A percentile compares a stretch with the other conserved stretches of the same genome.
phyloP scores from a whole-genome alignment of 139 green algal genomes.

The Chlorella vulgaris region DNA sequence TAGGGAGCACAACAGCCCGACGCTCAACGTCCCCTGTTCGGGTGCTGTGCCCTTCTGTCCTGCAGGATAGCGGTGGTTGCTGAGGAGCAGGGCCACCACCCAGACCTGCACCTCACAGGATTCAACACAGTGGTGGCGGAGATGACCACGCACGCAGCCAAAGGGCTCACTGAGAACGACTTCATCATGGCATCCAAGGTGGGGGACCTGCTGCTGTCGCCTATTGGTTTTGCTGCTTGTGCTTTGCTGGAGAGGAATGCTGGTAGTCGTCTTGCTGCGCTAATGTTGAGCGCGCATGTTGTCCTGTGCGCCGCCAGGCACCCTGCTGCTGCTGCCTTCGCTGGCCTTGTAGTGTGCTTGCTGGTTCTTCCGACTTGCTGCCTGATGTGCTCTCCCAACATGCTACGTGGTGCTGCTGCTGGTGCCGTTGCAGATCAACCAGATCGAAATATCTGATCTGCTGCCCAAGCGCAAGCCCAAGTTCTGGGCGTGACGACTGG shows the following conservation, averaged over 20 bases:
- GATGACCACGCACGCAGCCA: constrained; percentile 60
- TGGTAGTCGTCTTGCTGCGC: too few species aligned
- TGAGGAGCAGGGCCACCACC: constrained; percentile 72
- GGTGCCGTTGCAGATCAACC: constrained; percentile 67
- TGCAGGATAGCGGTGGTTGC: constrained; percentile 58
- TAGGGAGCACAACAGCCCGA: too few species aligned
- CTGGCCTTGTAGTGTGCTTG: too few species aligned
- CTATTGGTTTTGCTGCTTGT: too few species aligned
- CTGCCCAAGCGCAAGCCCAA: constrained; percentile 68
- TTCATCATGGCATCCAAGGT: constrained; percentile 88
- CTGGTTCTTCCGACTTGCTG: too few species aligned
- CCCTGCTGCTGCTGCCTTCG: too few species aligned
- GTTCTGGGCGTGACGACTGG: constrained; percentile 67
- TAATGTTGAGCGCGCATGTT: too few species aligned
- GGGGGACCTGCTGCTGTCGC: not conserved
- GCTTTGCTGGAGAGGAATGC: not conserved
- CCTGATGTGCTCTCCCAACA: not conserved
- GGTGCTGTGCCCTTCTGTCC: too few species aligned
- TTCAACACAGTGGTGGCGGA: constrained; percentile 66
- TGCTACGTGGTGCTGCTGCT: not conserved
- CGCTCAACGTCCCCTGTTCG: too few species aligned
- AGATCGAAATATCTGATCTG: constrained; percentile 72
- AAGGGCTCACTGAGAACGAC: constrained; percentile 90
- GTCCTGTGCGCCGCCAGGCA: too few species aligned
- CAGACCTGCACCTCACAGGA: constrained; percentile 61